Evolutionary conservation across 345 rosid species (phyloP), one percentile per base, ranked within the genome.

Genomic region (Brassica napus): DNA sequence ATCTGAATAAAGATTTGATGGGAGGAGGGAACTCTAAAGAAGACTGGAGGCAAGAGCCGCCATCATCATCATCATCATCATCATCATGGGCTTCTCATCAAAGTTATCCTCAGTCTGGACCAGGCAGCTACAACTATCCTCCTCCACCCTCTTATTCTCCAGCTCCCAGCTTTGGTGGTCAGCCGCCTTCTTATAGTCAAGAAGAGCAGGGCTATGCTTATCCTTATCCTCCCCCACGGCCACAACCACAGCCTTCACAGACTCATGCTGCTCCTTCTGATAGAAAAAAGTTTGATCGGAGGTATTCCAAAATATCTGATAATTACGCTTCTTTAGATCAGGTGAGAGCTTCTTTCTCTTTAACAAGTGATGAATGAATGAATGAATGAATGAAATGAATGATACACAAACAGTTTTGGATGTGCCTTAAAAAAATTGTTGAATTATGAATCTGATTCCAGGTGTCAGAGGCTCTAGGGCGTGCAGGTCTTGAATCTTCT

Each of bases 401-500:
- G 47, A 21, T 30, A 2, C 18, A 18, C 28, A 18, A 0, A 0
- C 18, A 4, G 18, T 49, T 12, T 71, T 71, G 59, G 34, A 47
- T 66, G 58, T 57, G 14, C 71, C 76, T 71, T 4, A n/a, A 2
- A 7, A 3, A 4, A 8, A 3, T 24, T 39, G 3, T 31, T 68
- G 71, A 59, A 14, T 11, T 57, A 21, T 32, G 21, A 31, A 21
- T 79, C 15, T 69, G 39, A 18, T 75, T 69, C 16, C 64, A 81
- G 99, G 99, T 95, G 31, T 85, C 97, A 0, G 94, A 69, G 77
- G 99, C 94, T 68, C 93, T 95, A 74, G 88, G 92, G 28, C 87
- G 69, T 65, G 89, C 98, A 23, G 99, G 99, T 63, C 89, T 95
- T 47, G 98, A 95, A 85, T 93, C 99, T 71, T 95, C 98, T n/a